These are phyloP conservation scores for Daldinia caldariorum DNA, from an alignment of 495 filamentous ascomycete genomes.

Conservation along the genomic window DNA sequence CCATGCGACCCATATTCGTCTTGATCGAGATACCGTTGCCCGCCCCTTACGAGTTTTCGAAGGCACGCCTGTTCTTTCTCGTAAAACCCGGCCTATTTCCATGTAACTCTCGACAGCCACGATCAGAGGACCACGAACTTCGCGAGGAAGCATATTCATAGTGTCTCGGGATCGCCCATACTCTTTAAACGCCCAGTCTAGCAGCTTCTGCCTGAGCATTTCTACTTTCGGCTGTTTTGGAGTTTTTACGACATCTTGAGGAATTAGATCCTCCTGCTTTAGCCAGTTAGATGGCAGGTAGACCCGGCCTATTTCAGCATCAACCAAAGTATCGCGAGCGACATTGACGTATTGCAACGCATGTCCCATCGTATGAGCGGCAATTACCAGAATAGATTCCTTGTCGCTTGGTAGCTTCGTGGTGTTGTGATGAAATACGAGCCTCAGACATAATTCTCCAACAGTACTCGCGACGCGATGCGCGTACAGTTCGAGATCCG, in stretches of 20 bases:
- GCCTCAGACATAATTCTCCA: slow-evolving; percentile 68
- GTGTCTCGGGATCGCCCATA: slow-evolving; percentile 60
- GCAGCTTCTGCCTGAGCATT: slow-evolving; percentile 58
- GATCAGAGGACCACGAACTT: slow-evolving; percentile 66
- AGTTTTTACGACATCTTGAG: slow-evolving; percentile 60
- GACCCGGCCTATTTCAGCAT: slow-evolving; percentile 67
- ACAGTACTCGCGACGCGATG: slow-evolving; percentile 73
- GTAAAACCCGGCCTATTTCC: slow-evolving; percentile 72
- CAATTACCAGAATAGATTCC: slow-evolving; percentile 49
- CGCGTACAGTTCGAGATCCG: slow-evolving; percentile 66
- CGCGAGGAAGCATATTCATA: slow-evolving; percentile 65
- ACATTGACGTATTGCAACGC: slow-evolving; percentile 78
- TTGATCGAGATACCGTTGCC: slow-evolving; percentile 66
- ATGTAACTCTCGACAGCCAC: slow-evolving; percentile 79
- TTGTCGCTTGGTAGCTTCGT: slow-evolving; percentile 37
- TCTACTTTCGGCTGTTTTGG: slow-evolving; percentile 56
- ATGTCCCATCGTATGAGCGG: slow-evolving; percentile 69
- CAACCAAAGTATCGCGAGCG: slow-evolving; percentile 70
- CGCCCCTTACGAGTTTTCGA: slow-evolving; percentile 61
- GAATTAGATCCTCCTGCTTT: slow-evolving; percentile 60
- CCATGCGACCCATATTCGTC: slow-evolving; percentile 66
- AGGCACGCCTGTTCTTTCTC: slow-evolving; percentile 45
- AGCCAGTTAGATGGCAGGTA: slow-evolving; percentile 73
- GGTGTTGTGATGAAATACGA: slow-evolving; percentile 65
- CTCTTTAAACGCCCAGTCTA: slow-evolving; percentile 64